A percentile compares a stretch with the other conserved stretches of the same genome.
phyloP scores from a whole-genome alignment of 495 filamentous ascomycete genomes.

The Niebla homalea region DNA sequence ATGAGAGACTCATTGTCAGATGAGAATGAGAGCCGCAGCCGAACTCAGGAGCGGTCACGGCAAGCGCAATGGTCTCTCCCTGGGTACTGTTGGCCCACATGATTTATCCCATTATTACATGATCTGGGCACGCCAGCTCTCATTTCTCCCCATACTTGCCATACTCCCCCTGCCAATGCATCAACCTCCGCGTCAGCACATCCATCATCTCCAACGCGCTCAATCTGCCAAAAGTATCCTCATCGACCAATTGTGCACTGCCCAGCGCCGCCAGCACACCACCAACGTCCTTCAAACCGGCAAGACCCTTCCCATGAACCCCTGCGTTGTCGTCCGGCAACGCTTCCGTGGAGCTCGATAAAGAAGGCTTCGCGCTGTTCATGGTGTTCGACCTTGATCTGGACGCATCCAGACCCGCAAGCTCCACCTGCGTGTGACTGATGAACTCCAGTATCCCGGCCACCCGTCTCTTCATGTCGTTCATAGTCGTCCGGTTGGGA shows the following conservation, averaged over 20 bases:
- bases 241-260: constrained; percentile 22
- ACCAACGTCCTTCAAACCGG: not conserved
- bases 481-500: constrained; percentile 57
- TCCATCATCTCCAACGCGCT: constrained; percentile 75
- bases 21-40: no score
- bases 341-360: constrained; percentile 9
- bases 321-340: constrained; percentile 24
- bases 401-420: constrained; percentile 39
- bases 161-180: constrained; percentile 63
- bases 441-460: constrained; percentile 81
- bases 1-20: no score
- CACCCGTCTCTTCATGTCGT: constrained; percentile 80
- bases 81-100: no score
- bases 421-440: constrained; percentile 75
- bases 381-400: constrained; percentile 28
- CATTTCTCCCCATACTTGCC: constrained; percentile 41
- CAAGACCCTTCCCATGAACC: not conserved
- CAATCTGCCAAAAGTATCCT: constrained; percentile 48
- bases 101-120: no score
- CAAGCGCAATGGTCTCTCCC: no score
- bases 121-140: no score
- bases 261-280: constrained; percentile 12
- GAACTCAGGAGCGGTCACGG: no score
- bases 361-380: constrained; percentile 5
- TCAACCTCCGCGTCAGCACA: constrained; percentile 54